These are phyloP conservation scores for Mycena sanguinolenta DNA, from an alignment of 768 basidiomycete genomes.

Conservation along the genomic window DNA sequence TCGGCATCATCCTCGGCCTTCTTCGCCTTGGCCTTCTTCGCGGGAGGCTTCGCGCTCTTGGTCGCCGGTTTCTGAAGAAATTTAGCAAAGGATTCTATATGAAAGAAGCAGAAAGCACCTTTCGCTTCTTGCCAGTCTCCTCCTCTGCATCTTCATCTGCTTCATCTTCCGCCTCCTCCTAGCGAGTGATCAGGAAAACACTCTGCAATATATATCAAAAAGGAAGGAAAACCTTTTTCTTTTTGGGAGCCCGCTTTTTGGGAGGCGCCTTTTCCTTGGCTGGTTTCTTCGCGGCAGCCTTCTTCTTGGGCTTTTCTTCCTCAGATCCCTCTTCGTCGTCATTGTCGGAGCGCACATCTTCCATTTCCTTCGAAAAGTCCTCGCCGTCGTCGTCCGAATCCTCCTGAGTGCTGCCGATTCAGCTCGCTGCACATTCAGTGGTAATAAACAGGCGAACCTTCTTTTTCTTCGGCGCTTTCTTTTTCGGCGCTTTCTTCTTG, in stretches of 20 bases:
- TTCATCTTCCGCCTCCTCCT: constrained; percentile 56
- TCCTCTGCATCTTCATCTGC: constrained; percentile 66
- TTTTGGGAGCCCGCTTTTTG: constrained; percentile 48
- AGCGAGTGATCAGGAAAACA: constrained; percentile 12
- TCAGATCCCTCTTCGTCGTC: constrained; percentile 37
- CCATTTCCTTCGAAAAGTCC: constrained; percentile 41
- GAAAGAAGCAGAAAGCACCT: constrained; percentile 55
- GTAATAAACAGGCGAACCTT: constrained; percentile 39
- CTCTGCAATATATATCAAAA: constrained; percentile 11
- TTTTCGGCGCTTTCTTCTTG: constrained; percentile 53
- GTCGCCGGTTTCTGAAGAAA: constrained; percentile 54
- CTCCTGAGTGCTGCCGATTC: neutral
- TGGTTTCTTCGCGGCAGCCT: constrained; percentile 53
- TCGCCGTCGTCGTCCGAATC: constrained; percentile 37
- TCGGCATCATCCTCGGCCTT: constrained; percentile 18
- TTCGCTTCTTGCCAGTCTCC: constrained; percentile 74
- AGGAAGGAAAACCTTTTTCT: constrained; percentile 52
- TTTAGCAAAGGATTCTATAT: neutral
- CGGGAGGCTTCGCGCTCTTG: constrained; percentile 59
- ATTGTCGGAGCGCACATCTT: constrained; percentile 48
- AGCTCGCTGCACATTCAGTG: neutral
- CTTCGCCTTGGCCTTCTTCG: constrained; percentile 60
- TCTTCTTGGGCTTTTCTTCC: constrained; percentile 61
- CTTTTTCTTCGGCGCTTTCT: constrained; percentile 57
- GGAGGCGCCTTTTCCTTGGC: constrained; percentile 57